Percentiles rank a stretch among this genome's conserved stretches.
Evolutionary conservation across 306 rosid genomes (phyloP).

Genomic region (Castanopsis chinensis): DNA sequence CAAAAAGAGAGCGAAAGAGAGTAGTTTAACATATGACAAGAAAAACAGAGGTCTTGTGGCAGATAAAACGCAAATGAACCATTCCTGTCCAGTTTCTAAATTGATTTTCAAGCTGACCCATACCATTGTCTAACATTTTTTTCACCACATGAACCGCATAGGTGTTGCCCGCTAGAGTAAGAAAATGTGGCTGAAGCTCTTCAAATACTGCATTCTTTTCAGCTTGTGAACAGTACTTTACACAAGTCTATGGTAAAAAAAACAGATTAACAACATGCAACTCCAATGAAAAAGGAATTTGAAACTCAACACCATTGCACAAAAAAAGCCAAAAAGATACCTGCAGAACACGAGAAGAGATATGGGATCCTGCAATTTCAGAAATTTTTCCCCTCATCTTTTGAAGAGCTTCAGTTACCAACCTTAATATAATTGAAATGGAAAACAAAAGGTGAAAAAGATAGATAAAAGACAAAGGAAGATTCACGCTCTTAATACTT

Average conservation of each 20-base stretch:
- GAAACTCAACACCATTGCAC: background rate
- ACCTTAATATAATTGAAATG: conserved; percentile 33
- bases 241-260: conserved; percentile 61
- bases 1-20: conserved; percentile 14
- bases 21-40: conserved; percentile 8
- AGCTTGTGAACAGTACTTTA: conserved; percentile 77
- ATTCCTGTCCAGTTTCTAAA: background rate
- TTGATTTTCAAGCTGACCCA: conserved; percentile 12
- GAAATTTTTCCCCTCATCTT: conserved; percentile 95
- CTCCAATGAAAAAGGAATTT: background rate
- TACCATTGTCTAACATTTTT: conserved; percentile 90
- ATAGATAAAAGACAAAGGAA: background rate
- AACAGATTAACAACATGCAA: conserved; percentile 22
- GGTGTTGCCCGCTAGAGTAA: conserved; percentile 63
- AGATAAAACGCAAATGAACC: background rate
- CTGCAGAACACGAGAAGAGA: conserved; percentile 95
- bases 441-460: background rate
- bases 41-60: background rate
- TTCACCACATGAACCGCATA: conserved; percentile 89
- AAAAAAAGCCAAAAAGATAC: conserved; percentile 26
- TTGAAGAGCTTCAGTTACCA: conserved; percentile 72
- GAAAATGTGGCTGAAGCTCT: conserved; percentile 84
- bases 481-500: background rate
- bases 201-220: conserved; percentile 79
- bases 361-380: conserved; percentile 88